A percentile compares a stretch with the other conserved stretches of the same genome.
Conservation (phyloP, 2,329 filamentous ascomycete species). For the Sporothrix protearum region DNA sequence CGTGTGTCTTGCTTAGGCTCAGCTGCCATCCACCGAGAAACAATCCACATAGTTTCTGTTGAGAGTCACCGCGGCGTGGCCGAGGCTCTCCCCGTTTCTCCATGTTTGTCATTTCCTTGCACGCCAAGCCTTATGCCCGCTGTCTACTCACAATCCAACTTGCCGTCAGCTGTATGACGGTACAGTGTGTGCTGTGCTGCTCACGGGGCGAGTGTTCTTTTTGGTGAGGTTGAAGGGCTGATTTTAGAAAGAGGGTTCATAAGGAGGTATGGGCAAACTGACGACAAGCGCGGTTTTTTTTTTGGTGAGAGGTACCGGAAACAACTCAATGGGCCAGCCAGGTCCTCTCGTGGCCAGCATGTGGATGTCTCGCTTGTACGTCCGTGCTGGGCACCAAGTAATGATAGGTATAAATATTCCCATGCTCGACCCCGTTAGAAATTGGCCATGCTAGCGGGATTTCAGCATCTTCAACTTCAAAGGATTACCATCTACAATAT, state of each 20-base stretch:
- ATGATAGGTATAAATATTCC: constrained; percentile 4
- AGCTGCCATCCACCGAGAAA: constrained; percentile 1
- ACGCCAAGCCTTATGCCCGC: neutral
- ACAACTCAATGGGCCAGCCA: neutral
- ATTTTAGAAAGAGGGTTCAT: neutral
- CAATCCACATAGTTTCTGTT: neutral
- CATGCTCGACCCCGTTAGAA: neutral
- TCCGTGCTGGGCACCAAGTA: neutral
- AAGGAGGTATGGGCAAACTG: neutral
- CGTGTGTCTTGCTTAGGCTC: constrained; percentile 4
- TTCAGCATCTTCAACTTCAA: no score
- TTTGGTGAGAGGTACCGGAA: neutral
- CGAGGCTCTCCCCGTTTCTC: neutral
- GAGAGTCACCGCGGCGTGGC: neutral
- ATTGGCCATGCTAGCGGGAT: no score
- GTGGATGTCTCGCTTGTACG: neutral
- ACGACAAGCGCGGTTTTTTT: neutral
- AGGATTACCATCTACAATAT: neutral
- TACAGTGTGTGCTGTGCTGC: neutral
- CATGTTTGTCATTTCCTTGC: neutral
- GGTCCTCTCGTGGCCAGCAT: neutral
- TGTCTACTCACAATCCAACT: neutral
- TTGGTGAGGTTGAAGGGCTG: no score
- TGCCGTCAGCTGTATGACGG: neutral
- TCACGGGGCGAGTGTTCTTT: neutral